phyloP scores from a whole-genome alignment of 441 rosid species.

The Erodium texanum region DNA sequence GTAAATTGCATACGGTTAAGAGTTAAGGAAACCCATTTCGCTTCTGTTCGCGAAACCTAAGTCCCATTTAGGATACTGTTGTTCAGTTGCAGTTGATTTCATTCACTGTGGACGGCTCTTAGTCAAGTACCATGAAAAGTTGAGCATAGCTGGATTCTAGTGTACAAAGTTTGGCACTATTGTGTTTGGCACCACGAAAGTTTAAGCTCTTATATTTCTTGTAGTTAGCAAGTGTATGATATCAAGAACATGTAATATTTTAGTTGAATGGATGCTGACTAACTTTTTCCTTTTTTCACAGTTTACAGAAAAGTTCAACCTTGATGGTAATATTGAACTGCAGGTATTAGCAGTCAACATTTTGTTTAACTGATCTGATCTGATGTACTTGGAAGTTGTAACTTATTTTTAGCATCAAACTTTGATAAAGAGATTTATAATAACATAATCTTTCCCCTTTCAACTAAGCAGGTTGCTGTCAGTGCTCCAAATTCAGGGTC shows the following conservation, averaged over 20 bases:
- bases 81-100: too few species aligned
- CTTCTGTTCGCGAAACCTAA: too few species aligned
- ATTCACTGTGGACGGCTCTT: too few species aligned
- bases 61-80: too few species aligned
- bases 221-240: background rate
- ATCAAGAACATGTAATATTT: background rate
- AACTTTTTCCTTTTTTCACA: constrained; percentile 33
- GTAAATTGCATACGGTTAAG: background rate
- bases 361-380: constrained; percentile 10
- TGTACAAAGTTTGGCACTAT: too few species aligned
- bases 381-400: constrained; percentile 8
- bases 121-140: too few species aligned
- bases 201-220: background rate
- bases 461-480: constrained; percentile 56
- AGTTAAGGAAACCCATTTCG: too few species aligned
- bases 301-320: constrained; percentile 56
- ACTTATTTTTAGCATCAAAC: background rate
- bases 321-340: constrained; percentile 71
- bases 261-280: constrained; percentile 18
- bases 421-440: constrained; percentile 5
- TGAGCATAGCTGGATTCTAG: too few species aligned
- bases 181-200: too few species aligned
- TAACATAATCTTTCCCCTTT: constrained; percentile 19
- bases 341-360: constrained; percentile 36
- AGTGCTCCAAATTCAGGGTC: constrained; percentile 34